phyloP scores from a whole-genome alignment of 2,329 filamentous ascomycete genomes.

The Cordyceps tenuipes region DNA sequence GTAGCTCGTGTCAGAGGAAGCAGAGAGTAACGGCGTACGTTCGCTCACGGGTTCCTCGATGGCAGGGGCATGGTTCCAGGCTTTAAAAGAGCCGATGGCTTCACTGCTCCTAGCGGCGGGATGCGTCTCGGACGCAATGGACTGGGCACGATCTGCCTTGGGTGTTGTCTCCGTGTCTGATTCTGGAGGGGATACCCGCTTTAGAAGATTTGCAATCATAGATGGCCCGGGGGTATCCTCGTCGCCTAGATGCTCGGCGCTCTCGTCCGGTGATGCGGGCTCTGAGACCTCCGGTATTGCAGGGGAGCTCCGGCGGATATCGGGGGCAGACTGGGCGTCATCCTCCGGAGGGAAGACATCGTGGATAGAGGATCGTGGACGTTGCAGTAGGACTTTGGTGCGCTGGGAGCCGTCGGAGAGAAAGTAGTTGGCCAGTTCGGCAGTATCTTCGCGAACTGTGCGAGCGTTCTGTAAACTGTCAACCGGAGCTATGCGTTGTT shows the following conservation, averaged over 20 bases:
- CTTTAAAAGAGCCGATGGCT: not conserved
- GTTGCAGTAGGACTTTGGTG: slow-evolving; percentile 39
- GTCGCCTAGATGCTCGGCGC: slow-evolving; percentile 13
- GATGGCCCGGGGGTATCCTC: slow-evolving; percentile 26
- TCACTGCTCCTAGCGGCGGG: not conserved
- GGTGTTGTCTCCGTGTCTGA: slow-evolving; percentile 12
- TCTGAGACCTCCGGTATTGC: slow-evolving; percentile 56
- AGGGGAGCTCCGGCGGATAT: slow-evolving; percentile 29
- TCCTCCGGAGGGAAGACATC: slow-evolving; percentile 20
- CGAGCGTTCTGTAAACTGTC: slow-evolving; percentile 69
- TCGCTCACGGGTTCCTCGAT: slow-evolving; percentile 27
- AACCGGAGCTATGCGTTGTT: slow-evolving; percentile 35
- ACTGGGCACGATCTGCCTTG: not conserved
- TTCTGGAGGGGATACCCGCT: slow-evolving; percentile 34
- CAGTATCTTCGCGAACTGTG: slow-evolving; percentile 77
- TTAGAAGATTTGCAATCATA: slow-evolving; percentile 42
- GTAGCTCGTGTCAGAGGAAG: slow-evolving; percentile 23
- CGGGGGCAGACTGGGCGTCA: slow-evolving; percentile 16
- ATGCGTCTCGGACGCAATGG: not conserved
- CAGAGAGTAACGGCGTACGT: slow-evolving; percentile 39
- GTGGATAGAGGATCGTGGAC: slow-evolving; percentile 22
- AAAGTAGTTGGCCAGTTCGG: slow-evolving; percentile 76
- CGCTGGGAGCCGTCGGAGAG: slow-evolving; percentile 53
- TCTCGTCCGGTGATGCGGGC: slow-evolving; percentile 38
- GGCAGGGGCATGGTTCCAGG: not conserved